Conservation (phyloP, 2,329 filamentous ascomycete genomes). For the Chrysoporthe puriensis region DNA sequence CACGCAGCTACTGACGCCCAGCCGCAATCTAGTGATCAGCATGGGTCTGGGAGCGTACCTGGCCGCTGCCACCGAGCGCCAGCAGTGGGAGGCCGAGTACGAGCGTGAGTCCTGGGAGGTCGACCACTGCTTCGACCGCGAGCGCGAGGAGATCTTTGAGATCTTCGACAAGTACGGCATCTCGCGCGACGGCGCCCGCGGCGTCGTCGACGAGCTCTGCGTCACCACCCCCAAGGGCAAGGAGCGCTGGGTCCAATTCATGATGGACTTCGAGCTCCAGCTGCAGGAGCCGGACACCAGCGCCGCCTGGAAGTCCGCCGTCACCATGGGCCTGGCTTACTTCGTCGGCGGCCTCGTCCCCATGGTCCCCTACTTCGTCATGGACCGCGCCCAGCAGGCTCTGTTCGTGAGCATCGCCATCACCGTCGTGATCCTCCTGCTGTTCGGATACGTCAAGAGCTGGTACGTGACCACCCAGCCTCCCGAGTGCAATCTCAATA, state of each 20-base stretch:
- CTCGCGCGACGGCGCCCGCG: slow-evolving; percentile 44
- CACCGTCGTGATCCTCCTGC: slow-evolving; percentile 63
- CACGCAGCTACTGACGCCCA: background rate
- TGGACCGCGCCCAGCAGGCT: slow-evolving; percentile 48
- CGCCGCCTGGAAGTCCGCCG: slow-evolving; percentile 57
- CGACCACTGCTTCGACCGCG: slow-evolving; percentile 45
- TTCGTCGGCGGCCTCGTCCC: slow-evolving; percentile 73
- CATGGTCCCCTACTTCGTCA: slow-evolving; percentile 70
- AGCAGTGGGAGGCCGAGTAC: slow-evolving; percentile 55
- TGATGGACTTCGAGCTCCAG: slow-evolving; percentile 62
- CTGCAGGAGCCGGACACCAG: slow-evolving; percentile 49
- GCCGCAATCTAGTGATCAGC: slow-evolving; percentile 54
- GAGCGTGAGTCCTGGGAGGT: slow-evolving; percentile 50
- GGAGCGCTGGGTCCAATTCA: slow-evolving; percentile 57
- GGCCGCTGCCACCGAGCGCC: slow-evolving; percentile 62
- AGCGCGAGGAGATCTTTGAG: slow-evolving; percentile 53
- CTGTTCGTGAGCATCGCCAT: slow-evolving; percentile 63
- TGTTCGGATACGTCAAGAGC: slow-evolving; percentile 70
- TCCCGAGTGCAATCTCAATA: background rate
- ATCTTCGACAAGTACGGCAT: slow-evolving; percentile 52
- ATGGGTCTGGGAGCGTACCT: slow-evolving; percentile 80
- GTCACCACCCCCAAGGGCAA: slow-evolving; percentile 39
- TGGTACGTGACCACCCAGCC: slow-evolving; percentile 32
- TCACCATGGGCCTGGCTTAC: slow-evolving; percentile 71
- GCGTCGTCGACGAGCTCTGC: slow-evolving; percentile 55